Conservation (phyloP, 805 yeast genomes). For the Wickerhamiella domercqiae region DNA sequence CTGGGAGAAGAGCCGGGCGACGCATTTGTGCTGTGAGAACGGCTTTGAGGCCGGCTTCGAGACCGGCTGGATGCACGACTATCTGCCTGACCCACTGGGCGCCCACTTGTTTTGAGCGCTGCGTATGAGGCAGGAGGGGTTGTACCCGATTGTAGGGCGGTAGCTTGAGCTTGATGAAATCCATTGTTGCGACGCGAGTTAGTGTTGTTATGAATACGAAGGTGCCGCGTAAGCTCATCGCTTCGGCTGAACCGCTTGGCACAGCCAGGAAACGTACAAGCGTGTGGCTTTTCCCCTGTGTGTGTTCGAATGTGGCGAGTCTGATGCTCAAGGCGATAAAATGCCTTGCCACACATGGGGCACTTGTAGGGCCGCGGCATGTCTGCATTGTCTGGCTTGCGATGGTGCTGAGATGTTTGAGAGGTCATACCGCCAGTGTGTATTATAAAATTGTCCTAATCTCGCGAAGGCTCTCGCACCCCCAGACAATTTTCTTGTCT, state of each 20-base stretch:
- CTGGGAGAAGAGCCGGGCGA: too few species aligned
- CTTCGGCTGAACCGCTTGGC: conserved; percentile 61
- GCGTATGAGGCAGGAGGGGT: too few species aligned
- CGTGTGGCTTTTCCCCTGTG: conserved; percentile 86
- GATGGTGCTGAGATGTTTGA: not conserved
- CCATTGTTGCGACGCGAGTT: conserved; percentile 21
- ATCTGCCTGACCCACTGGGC: too few species aligned
- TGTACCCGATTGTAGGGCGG: too few species aligned
- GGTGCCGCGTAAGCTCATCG: conserved; percentile 78
- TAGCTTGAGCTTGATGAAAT: too few species aligned
- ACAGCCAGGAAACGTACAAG: conserved; percentile 66
- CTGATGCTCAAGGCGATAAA: conserved; percentile 79
- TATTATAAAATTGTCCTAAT: too few species aligned
- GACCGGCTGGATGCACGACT: too few species aligned
- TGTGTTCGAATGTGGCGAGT: conserved; percentile 85
- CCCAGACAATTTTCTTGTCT: too few species aligned
- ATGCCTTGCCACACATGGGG: conserved; percentile 70
- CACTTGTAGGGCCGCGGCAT: conserved; percentile 64
- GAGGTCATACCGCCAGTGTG: conserved; percentile 7
- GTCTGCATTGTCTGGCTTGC: conserved; percentile 15
- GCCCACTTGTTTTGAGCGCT: too few species aligned
- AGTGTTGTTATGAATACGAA: conserved; percentile 49
- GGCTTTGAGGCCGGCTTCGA: too few species aligned
- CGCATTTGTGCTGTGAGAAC: too few species aligned
- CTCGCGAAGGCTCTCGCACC: too few species aligned